A percentile compares a stretch with the other conserved stretches of the same genome.
These are phyloP conservation scores for Solanum neorickii DNA, from an alignment of 257 asterid genomes.

Conservation along the genomic window DNA sequence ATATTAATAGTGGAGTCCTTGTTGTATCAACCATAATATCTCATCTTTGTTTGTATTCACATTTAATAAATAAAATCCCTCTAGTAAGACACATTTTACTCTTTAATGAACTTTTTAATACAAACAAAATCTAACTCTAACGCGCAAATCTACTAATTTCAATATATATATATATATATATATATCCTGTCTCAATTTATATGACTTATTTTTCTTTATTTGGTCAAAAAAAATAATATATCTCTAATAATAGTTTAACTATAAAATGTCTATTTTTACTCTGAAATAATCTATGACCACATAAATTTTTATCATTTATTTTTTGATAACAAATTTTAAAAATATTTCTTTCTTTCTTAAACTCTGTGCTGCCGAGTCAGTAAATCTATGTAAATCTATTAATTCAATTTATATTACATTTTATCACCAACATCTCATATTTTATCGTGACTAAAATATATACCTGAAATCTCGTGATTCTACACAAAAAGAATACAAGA, in stretches of 20 bases:
- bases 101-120: neutral
- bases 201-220: too few relatives aligned
- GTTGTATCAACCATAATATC: neutral
- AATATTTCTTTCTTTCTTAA: too few relatives aligned
- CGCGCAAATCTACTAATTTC: neutral
- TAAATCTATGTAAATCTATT: too few relatives aligned
- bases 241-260: too few relatives aligned
- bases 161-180: too few relatives aligned
- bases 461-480: neutral
- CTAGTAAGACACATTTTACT: neutral
- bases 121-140: neutral
- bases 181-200: fast-evolving
- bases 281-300: too few relatives aligned
- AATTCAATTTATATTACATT: neutral
- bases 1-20: neutral
- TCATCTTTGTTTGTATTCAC: neutral
- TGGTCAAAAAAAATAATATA: too few relatives aligned
- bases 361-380: too few relatives aligned
- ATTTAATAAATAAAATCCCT: neutral
- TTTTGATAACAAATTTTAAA: too few relatives aligned
- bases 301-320: too few relatives aligned
- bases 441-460: fast-evolving
- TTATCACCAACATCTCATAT: neutral
- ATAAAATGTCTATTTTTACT: too few relatives aligned
- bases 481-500: neutral